Evolutionary conservation across 495 filamentous ascomycete species (phyloP).

Genomic region (Chaetomium cochliodes): DNA sequence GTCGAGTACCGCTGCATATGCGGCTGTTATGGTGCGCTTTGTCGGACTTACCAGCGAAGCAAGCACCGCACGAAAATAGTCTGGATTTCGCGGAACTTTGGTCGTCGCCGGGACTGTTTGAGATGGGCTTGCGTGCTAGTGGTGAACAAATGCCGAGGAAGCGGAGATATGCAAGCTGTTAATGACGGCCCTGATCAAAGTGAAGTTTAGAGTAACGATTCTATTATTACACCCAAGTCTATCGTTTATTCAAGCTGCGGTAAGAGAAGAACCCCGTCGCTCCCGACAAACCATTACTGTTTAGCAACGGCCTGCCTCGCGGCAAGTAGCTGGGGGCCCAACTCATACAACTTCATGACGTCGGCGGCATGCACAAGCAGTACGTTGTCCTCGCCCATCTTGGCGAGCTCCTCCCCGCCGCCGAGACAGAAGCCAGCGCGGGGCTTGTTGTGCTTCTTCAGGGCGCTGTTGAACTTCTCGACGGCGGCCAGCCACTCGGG

Average conservation of each 20-base stretch:
- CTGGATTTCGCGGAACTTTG: not conserved
- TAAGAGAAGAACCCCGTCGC: not conserved
- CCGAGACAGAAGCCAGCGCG: conserved; percentile 29
- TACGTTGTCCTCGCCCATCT: conserved; percentile 27
- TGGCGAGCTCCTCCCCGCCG: conserved; percentile 25
- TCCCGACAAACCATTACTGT: not conserved
- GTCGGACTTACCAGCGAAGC: conserved; percentile 3
- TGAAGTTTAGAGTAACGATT: too few species aligned
- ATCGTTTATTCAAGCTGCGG: not conserved
- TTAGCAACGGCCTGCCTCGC: conserved; percentile 22
- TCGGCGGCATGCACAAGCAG: conserved; percentile 33
- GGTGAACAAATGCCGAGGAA: not conserved
- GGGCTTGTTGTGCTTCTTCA: conserved; percentile 48
- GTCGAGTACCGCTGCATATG: not conserved
- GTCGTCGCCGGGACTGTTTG: not conserved
- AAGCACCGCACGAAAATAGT: not conserved
- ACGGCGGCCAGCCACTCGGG: conserved; percentile 42
- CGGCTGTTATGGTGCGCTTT: conserved; percentile 2
- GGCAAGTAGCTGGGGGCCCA: conserved; percentile 22
- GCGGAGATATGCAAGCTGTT: too few species aligned
- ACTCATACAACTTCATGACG: conserved; percentile 27
- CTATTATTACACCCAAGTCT: not conserved
- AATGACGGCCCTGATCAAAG: too few species aligned
- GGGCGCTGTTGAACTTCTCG: conserved; percentile 32
- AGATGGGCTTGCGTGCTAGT: not conserved